These are phyloP conservation scores for Asterophora parasitica DNA, from an alignment of 768 basidiomycete genomes.

Conservation along the genomic window DNA sequence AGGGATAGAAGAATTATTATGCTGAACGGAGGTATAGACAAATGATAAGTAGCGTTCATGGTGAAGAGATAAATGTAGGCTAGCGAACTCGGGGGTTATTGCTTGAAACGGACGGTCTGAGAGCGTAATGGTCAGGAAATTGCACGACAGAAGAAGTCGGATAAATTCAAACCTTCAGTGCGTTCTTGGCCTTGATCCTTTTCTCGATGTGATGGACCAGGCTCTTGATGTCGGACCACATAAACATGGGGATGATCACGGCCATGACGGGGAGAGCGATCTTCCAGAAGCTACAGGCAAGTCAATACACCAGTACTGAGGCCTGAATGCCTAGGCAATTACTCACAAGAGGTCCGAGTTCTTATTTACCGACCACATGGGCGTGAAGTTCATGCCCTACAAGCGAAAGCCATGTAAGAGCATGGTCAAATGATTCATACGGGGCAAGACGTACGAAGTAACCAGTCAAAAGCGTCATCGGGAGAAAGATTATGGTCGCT, in stretches of 20 bases:
- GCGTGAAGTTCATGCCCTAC: constrained; percentile 67
- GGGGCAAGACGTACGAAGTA: constrained; percentile 53
- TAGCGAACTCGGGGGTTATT: neutral
- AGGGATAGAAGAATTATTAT: no score
- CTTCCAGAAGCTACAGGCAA: constrained; percentile 56
- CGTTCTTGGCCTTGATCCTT: constrained; percentile 26
- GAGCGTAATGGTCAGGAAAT: neutral
- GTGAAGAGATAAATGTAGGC: no score
- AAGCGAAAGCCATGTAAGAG: neutral
- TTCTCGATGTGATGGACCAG: constrained; percentile 46
- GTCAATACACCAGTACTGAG: neutral
- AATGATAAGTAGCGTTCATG: no score
- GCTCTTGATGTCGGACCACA: constrained; percentile 47
- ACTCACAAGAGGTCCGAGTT: constrained; percentile 46
- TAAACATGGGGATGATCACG: constrained; percentile 53
- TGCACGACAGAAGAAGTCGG: neutral
- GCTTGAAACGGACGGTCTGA: constrained; percentile 11
- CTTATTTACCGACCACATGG: constrained; percentile 44
- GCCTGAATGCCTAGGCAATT: neutral
- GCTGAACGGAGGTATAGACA: no score
- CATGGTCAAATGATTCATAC: neutral
- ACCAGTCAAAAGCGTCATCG: constrained; percentile 65
- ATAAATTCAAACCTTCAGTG: constrained; percentile 30
- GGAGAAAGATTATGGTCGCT: constrained; percentile 66
- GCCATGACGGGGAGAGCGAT: constrained; percentile 59